phyloP scores from a whole-genome alignment of 352 stramenopile species.

The Phytophthora multivora region DNA sequence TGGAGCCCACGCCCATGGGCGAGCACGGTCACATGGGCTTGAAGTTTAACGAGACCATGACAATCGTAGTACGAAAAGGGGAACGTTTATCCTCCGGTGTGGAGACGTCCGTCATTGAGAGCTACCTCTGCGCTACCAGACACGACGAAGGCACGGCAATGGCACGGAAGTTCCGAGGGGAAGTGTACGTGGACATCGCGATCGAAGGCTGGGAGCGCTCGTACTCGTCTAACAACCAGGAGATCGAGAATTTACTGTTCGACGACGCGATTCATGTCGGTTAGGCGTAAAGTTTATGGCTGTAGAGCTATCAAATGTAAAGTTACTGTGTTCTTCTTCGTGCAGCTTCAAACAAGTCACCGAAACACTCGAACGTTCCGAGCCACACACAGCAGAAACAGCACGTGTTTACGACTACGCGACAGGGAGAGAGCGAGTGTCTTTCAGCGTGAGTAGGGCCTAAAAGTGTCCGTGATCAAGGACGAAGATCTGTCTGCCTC shows the following conservation, averaged over 20 bases:
- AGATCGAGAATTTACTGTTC: constrained; percentile 54
- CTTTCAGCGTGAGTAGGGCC: constrained; percentile 6
- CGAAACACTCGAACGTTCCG: neutral
- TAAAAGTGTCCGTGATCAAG: constrained; percentile 22
- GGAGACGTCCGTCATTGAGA: constrained; percentile 34
- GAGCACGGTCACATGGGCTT: constrained; percentile 4
- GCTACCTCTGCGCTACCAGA: constrained; percentile 30
- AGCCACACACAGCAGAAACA: neutral
- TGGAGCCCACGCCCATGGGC: constrained; percentile 20
- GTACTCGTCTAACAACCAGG: constrained; percentile 41
- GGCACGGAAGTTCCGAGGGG: constrained; percentile 26
- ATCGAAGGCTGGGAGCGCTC: constrained; percentile 34
- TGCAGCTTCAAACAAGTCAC: neutral
- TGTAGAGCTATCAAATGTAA: neutral
- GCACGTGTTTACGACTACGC: neutral
- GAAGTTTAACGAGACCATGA: constrained; percentile 36
- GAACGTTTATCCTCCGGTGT: constrained; percentile 10
- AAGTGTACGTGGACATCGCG: constrained; percentile 32
- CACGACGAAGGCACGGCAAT: constrained; percentile 25
- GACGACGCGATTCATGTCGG: constrained; percentile 29
- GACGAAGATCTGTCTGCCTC: too few species aligned
- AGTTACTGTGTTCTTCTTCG: neutral
- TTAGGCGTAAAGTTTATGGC: neutral
- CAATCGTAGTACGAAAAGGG: constrained; percentile 18
- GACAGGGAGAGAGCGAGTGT: constrained; percentile 8